Conservation (phyloP, 192 early-diverging fungal genomes). For the Endogone sp. region DNA sequence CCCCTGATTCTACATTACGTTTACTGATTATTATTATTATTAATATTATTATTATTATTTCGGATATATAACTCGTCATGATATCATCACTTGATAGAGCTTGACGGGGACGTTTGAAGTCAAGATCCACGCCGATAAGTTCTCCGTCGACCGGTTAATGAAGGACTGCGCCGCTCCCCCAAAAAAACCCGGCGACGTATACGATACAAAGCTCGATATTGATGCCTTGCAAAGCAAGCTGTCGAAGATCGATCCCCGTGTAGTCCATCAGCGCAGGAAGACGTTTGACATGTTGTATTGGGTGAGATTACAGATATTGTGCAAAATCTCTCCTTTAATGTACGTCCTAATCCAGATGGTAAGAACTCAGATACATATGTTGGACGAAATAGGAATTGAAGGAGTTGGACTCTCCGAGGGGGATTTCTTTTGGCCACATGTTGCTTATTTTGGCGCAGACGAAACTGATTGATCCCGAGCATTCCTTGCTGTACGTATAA, state of each 20-base stretch:
- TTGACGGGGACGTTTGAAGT: slow-evolving; percentile 46
- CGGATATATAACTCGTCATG: no score
- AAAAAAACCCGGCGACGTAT: slow-evolving; percentile 20
- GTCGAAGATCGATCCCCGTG: slow-evolving; percentile 11
- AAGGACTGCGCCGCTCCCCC: slow-evolving; percentile 4
- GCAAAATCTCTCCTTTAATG: neutral
- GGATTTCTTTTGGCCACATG: slow-evolving; percentile 48
- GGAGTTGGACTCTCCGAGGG: slow-evolving; percentile 14
- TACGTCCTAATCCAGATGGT: no score
- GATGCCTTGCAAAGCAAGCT: slow-evolving; percentile 26
- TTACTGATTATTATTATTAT: no score
- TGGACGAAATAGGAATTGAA: slow-evolving; percentile 20
- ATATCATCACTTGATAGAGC: no score
- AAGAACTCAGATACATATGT: no score
- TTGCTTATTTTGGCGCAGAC: slow-evolving; percentile 50
- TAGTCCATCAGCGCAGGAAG: slow-evolving; percentile 23
- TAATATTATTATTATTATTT: no score
- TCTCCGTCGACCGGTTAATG: slow-evolving; percentile 36
- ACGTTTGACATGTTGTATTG: slow-evolving; percentile 33
- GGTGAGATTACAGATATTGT: slow-evolving; percentile 9
- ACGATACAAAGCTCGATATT: slow-evolving; percentile 7
- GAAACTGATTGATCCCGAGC: slow-evolving; percentile 52
- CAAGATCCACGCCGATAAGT: slow-evolving; percentile 43
- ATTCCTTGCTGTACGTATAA: slow-evolving; percentile 40
- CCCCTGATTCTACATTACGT: no score